These are phyloP conservation scores for Fusarium annulatum DNA, from an alignment of 2,329 filamentous ascomycete species.

Conservation along the genomic window DNA sequence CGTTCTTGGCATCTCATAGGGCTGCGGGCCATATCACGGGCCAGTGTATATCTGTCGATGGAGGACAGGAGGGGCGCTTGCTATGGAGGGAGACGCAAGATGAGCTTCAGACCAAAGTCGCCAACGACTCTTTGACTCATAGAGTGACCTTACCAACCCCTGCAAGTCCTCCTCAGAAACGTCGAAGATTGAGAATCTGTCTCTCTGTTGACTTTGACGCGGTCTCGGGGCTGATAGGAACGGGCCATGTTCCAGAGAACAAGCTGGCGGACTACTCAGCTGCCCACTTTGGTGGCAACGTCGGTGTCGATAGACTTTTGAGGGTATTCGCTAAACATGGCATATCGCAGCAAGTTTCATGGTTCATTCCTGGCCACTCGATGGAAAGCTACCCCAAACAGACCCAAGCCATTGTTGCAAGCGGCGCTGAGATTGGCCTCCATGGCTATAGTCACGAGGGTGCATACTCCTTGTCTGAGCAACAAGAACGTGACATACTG, in stretches of 20 bases:
- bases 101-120: rapidly evolving
- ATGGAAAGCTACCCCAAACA: not conserved
- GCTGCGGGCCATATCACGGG: not conserved
- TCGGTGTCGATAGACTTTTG: not conserved
- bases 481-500: not conserved
- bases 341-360: rapidly evolving
- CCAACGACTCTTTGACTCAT: rapidly evolving
- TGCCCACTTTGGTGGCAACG: not conserved
- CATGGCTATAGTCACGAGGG: not conserved
- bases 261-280: not conserved
- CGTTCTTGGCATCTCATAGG: not conserved
- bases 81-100: not conserved
- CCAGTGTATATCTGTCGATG: not conserved
- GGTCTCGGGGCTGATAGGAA: not conserved
- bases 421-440: not conserved
- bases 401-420: not conserved
- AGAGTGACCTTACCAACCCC: rapidly evolving
- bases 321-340: not conserved
- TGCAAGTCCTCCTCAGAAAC: rapidly evolving
- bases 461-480: not conserved
- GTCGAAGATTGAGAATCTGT: not conserved
- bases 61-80: not conserved
- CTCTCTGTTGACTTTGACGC: constrained; percentile 1
- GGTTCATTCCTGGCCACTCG: not conserved
- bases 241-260: not conserved